Percentiles rank a stretch among this genome's conserved stretches.
Conservation (phyloP, 306 rosid species). For the Acacia acuminata region DNA sequence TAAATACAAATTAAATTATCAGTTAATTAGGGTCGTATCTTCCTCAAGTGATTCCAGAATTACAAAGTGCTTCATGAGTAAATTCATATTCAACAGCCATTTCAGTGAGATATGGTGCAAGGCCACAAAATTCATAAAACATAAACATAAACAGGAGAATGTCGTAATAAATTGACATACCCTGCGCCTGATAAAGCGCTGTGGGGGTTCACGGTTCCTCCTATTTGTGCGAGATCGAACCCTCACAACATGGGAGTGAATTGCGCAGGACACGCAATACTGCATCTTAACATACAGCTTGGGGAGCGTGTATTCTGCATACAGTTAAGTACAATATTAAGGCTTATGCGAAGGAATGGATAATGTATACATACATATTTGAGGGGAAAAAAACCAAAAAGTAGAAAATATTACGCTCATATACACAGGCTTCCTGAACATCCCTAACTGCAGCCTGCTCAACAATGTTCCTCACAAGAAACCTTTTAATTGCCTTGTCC, state of each 20-base stretch:
- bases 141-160: neutral
- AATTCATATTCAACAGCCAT: neutral
- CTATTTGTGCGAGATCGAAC: constrained; percentile 83
- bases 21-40: neutral
- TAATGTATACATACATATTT: neutral
- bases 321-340: neutral
- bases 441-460: constrained; percentile 83
- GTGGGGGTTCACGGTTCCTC: constrained; percentile 92
- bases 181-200: constrained; percentile 84
- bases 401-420: constrained; percentile 45
- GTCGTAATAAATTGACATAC: constrained; percentile 28
- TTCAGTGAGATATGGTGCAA: neutral
- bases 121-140: neutral
- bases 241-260: constrained; percentile 96
- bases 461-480: constrained; percentile 77
- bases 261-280: constrained; percentile 94
- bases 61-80: neutral
- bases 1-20: neutral
- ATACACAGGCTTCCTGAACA: constrained; percentile 78
- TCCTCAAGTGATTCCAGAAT: neutral
- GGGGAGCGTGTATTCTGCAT: constrained; percentile 81
- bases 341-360: neutral
- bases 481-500: constrained; percentile 35
- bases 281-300: constrained; percentile 97
- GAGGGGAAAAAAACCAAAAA: neutral